phyloP scores from a whole-genome alignment of 1,284 basidiomycete genomes.

The Moesziomyces sp. region DNA sequence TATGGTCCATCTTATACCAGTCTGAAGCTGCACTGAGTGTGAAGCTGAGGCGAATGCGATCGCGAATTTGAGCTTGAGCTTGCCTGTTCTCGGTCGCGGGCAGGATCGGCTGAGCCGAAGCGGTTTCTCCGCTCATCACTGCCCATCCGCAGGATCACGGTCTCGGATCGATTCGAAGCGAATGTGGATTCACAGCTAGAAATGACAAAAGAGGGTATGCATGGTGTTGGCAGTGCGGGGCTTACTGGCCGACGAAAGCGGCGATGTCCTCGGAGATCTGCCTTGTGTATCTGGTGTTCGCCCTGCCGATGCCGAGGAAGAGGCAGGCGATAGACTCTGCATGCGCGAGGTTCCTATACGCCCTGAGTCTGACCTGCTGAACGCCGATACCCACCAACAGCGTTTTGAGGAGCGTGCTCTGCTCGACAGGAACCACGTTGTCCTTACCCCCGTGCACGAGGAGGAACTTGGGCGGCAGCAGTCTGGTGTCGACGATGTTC shows the following conservation, averaged over 20 bases:
- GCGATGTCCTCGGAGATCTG: conserved; percentile 61
- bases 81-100: too few relatives aligned
- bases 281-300: conserved; percentile 65
- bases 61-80: too few relatives aligned
- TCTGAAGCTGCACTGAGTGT: too few relatives aligned
- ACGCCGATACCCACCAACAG: conserved; percentile 69
- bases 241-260: conserved; percentile 45
- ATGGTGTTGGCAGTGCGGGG: background rate
- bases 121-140: too few relatives aligned
- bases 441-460: conserved; percentile 69
- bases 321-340: conserved; percentile 65
- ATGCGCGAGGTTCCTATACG: conserved; percentile 67
- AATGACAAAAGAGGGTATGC: too few relatives aligned
- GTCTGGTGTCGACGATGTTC: conserved; percentile 65
- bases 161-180: too few relatives aligned
- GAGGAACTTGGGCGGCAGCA: conserved; percentile 67
- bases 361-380: conserved; percentile 62
- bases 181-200: too few relatives aligned
- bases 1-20: too few relatives aligned
- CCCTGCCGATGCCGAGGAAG: conserved; percentile 58
- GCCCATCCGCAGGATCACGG: too few relatives aligned
- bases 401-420: conserved; percentile 68
- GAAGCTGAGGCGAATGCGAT: too few relatives aligned
- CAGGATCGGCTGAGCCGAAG: too few relatives aligned
- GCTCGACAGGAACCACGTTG: conserved; percentile 66